These are phyloP conservation scores for Pyrenophora teres DNA, from an alignment of 2,329 filamentous ascomycete genomes.

Conservation along the genomic window DNA sequence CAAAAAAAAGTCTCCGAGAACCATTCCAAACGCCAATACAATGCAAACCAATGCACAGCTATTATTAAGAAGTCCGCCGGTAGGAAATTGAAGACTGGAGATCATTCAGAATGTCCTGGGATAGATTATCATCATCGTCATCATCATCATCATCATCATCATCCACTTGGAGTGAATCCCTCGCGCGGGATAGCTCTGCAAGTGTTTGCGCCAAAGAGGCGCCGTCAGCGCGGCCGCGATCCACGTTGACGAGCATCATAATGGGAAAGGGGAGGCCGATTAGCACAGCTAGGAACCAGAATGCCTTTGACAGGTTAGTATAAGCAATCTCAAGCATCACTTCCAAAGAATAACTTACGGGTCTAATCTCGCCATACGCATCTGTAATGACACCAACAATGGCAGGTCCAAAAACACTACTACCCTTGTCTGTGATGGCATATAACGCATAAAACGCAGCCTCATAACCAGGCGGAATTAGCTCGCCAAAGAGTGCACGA, in stretches of 20 bases:
- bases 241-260: conserved; percentile 83
- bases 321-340: not conserved
- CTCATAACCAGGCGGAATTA: conserved; percentile 92
- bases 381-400: conserved; percentile 95
- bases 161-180: conserved; percentile 10
- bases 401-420: conserved; percentile 88
- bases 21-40: too few species aligned
- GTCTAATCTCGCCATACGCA: conserved; percentile 56
- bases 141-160: not conserved
- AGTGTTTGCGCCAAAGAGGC: conserved; percentile 48
- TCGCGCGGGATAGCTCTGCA: conserved; percentile 24
- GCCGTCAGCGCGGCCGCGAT: conserved; percentile 56
- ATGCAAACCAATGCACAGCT: too few species aligned
- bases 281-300: conserved; percentile 87
- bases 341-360: conserved; percentile 37
- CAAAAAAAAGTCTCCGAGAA: too few species aligned
- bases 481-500: conserved; percentile 85
- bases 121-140: conserved; percentile 16
- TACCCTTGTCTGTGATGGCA: conserved; percentile 96
- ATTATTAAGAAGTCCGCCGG: conserved; percentile 20
- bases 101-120: conserved; percentile 18
- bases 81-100: conserved; percentile 24
- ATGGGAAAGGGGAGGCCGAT: conserved; percentile 83
- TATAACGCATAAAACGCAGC: conserved; percentile 96
- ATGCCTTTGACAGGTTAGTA: conserved; percentile 58